Evolutionary conservation across 495 filamentous ascomycete genomes (phyloP).

Genomic region (Neurospora discreta): DNA sequence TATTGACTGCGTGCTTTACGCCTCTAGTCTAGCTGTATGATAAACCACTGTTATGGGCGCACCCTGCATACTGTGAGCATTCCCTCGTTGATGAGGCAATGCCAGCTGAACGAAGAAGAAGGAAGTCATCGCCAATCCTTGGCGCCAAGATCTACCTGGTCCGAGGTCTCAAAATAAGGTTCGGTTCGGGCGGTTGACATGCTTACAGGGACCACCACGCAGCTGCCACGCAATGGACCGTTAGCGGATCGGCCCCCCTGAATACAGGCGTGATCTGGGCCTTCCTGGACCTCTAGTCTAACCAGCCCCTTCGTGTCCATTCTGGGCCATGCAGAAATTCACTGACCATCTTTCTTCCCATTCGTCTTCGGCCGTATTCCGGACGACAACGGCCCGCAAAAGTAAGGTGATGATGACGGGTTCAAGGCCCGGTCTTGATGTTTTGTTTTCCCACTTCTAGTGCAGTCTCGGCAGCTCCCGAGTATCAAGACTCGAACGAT

Average conservation of each 20-base stretch:
- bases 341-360: too few species aligned
- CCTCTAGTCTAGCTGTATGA: too few species aligned
- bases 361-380: not conserved
- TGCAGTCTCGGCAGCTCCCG: not conserved
- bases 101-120: not conserved
- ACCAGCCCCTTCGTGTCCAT: not conserved
- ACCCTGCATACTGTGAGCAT: too few species aligned
- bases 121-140: not conserved
- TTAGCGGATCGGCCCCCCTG: not conserved
- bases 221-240: not conserved
- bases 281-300: not conserved
- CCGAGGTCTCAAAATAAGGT: not conserved
- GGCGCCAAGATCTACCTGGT: not conserved
- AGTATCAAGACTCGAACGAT: not conserved
- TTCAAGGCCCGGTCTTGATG: not conserved
- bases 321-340: not conserved
- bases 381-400: not conserved
- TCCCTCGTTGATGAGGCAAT: too few species aligned
- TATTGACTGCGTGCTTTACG: too few species aligned
- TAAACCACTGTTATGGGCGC: too few species aligned
- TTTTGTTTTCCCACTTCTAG: not conserved
- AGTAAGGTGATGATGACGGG: not conserved
- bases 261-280: not conserved
- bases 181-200: not conserved
- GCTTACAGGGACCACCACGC: not conserved